phyloP scores from a whole-genome alignment of 1,284 basidiomycete genomes.

The Marasmius sp. region DNA sequence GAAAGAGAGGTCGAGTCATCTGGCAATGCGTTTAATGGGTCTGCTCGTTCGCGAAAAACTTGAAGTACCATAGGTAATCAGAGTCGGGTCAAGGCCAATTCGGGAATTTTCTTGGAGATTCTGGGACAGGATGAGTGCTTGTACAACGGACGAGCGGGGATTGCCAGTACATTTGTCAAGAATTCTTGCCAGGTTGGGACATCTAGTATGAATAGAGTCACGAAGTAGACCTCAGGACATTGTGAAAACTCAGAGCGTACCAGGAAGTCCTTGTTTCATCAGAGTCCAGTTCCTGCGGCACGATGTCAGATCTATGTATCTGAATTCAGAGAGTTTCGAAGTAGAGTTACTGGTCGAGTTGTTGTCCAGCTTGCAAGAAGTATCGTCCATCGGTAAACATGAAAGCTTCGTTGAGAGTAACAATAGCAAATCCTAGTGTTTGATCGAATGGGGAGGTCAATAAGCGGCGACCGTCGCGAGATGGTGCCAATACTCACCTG shows the following conservation, averaged over 20 bases:
- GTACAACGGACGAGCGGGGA: neutral
- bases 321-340: neutral
- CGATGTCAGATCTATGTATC: neutral
- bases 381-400: slow-evolving; percentile 95
- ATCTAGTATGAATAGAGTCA: slow-evolving; percentile 38
- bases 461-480: neutral
- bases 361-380: slow-evolving; percentile 88
- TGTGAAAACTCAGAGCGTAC: slow-evolving; percentile 31
- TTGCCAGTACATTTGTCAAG: slow-evolving; percentile 60
- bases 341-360: slow-evolving; percentile 72
- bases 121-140: slow-evolving; percentile 33
- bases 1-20: slow-evolving; percentile 60
- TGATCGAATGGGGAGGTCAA: neutral
- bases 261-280: slow-evolving; percentile 87
- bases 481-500: slow-evolving; percentile 50
- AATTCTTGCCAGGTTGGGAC: slow-evolving; percentile 92
- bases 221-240: slow-evolving; percentile 4
- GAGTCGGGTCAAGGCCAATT: slow-evolving; percentile 81
- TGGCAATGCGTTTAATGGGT: slow-evolving; percentile 23
- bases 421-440: slow-evolving; percentile 70
- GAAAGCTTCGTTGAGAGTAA: slow-evolving; percentile 72
- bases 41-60: slow-evolving; percentile 3
- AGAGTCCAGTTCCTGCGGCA: slow-evolving; percentile 80
- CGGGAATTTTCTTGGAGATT: slow-evolving; percentile 60
- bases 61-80: slow-evolving; percentile 64